Evolutionary conservation across 176 grass and related monocot genomes (phyloP).

Genomic region (Calamus simplicifolius): DNA sequence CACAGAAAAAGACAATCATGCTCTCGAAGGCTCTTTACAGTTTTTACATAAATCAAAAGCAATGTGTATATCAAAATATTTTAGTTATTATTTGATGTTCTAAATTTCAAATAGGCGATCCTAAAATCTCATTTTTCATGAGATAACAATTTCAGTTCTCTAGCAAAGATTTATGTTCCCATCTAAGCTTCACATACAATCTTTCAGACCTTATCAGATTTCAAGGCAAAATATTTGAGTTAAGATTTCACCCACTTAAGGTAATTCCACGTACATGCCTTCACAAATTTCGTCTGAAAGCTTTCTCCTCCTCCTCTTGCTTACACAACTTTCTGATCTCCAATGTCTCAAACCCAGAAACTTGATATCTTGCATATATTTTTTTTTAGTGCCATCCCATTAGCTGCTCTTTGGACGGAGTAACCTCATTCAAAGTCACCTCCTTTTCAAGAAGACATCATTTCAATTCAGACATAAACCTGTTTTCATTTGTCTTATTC

Average conservation of each 20-base stretch:
- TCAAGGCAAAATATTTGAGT: conserved; percentile 47
- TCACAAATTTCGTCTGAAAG: conserved; percentile 46
- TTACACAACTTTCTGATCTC: conserved; percentile 3
- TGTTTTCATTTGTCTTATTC: conserved; percentile 38
- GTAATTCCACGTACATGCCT: conserved; percentile 54
- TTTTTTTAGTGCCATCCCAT: conserved; percentile 44
- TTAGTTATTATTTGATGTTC: too few relatives aligned
- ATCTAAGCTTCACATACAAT: not conserved
- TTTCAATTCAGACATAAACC: conserved; percentile 78
- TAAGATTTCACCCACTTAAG: conserved; percentile 54
- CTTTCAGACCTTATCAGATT: conserved; percentile 18
- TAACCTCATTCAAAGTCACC: conserved; percentile 25
- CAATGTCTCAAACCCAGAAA: conserved; percentile 15
- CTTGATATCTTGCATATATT: conserved; percentile 17
- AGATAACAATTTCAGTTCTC: too few relatives aligned
- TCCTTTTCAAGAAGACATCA: conserved; percentile 79
- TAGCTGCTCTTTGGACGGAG: conserved; percentile 39
- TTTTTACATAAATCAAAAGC: too few relatives aligned
- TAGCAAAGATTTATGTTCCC: too few relatives aligned
- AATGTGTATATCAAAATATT: too few relatives aligned
- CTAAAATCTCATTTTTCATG: too few relatives aligned
- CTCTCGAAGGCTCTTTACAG: too few relatives aligned
- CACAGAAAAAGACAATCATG: too few relatives aligned
- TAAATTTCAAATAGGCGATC: too few relatives aligned
- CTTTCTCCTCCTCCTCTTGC: conserved; percentile 69